These are phyloP conservation scores for Manihot esculenta DNA, from an alignment of 441 rosid genomes.

Conservation along the genomic window DNA sequence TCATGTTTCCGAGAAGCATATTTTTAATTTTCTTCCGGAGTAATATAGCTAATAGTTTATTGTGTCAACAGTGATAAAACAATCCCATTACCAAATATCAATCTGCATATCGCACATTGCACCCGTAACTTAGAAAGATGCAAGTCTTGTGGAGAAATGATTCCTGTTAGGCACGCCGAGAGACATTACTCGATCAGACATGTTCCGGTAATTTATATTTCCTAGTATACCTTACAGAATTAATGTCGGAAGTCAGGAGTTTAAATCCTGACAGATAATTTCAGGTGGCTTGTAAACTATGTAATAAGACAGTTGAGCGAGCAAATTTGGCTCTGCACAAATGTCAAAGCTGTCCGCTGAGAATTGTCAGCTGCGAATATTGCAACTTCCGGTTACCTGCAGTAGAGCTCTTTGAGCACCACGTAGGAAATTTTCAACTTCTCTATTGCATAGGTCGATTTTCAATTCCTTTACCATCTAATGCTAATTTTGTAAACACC, in stretches of 20 bases:
- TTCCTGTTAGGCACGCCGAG: background rate
- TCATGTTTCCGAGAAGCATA: too few relatives aligned
- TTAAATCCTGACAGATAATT: background rate
- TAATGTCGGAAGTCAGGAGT: too few relatives aligned
- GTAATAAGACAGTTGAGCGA: background rate
- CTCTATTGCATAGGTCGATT: too few relatives aligned
- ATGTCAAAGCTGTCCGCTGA: background rate
- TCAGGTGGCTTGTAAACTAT: background rate
- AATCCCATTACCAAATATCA: background rate
- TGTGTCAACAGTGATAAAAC: background rate
- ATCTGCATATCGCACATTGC: background rate
- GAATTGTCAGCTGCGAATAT: background rate
- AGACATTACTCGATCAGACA: background rate
- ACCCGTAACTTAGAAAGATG: background rate
- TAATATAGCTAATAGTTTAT: too few relatives aligned
- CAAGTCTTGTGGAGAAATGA: background rate
- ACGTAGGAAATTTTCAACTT: background rate
- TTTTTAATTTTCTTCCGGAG: too few relatives aligned
- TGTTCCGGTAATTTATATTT: background rate
- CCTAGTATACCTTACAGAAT: too few relatives aligned
- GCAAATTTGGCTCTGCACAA: background rate
- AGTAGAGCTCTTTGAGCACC: background rate
- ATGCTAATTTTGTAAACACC: too few relatives aligned
- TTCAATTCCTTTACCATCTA: too few relatives aligned
- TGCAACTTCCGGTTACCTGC: background rate